Base-by-base conservation (phyloP, 257 asterid species). In the Petunia secreta region DNA sequence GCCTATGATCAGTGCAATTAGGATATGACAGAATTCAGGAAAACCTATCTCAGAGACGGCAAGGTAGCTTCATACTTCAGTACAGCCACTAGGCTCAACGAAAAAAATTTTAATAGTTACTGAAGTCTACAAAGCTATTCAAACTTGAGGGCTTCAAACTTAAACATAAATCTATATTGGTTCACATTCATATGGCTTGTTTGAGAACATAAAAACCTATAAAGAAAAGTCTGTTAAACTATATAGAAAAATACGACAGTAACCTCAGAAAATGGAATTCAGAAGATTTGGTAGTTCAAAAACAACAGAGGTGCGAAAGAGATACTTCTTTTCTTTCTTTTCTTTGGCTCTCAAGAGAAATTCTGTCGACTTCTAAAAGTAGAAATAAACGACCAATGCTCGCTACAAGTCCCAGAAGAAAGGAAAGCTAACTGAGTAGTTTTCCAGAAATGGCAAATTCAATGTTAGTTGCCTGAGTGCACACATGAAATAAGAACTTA, bases 101-200 rank as follows among this genome's bases (percentile, higher is more conserved):
- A 53, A 41, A 41, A 38, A 41, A 15, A 16, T 8, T 4, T 7
- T 60, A 25, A 25, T 58, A n/a, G 5, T 8, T 52, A 25, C 25
- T 25, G 25, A 8, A 58, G 36, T n/a, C 6, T 1, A 58, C 63
- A 66, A 66, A 37, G 40, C 54, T 66, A 41, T 7, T n/a, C 4
- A 67, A 67, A 41, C 52, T 66, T 66, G 15, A 8, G 55, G 13
- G 54, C 75, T 67, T 67, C 75, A 67, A 67, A 67, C 38, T 59
- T 59, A 59, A 59, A 25, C 65, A n/a, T 59, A 34, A 1, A 25
- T 8, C 39, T 16, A 59, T 16, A 34, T 16, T 7, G 64, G 65
- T 59, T 25, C 7, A 16, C 9, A 59, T 4, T 1, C 1, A 52
- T 9, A 52, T 52, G 55, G 15, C 10, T 52, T 52, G 55, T 52